A percentile compares a stretch with the other conserved stretches of the same genome.
These are phyloP conservation scores for Medicago truncatula DNA, from an alignment of 306 rosid species.

Conservation along the genomic window MtrunA17r5.0-ANR NC_053045.1:52014001-52014500, in stretches of 20 bases:
- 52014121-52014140: too few species aligned
- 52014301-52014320: background rate
- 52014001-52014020: too few species aligned
- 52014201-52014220: background rate
- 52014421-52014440: constrained; percentile 25
- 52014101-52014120: too few species aligned
- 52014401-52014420: constrained; percentile 20
- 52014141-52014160: too few species aligned
- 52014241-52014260: background rate
- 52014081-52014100: too few species aligned
- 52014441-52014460: constrained; percentile 49
- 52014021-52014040: too few species aligned
- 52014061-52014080: too few species aligned
- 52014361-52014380: background rate
- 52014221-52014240: background rate
- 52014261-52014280: too few species aligned
- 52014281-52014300: too few species aligned
- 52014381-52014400: background rate
- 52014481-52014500: constrained; percentile 48
- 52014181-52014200: too few species aligned
- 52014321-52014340: background rate
- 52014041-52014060: too few species aligned
- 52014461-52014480: constrained; percentile 55
- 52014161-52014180: too few species aligned
- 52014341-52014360: background rate